Evolutionary conservation across 2,329 filamentous ascomycete species (phyloP).

Genomic region (Biscogniauxia sp.): DNA sequence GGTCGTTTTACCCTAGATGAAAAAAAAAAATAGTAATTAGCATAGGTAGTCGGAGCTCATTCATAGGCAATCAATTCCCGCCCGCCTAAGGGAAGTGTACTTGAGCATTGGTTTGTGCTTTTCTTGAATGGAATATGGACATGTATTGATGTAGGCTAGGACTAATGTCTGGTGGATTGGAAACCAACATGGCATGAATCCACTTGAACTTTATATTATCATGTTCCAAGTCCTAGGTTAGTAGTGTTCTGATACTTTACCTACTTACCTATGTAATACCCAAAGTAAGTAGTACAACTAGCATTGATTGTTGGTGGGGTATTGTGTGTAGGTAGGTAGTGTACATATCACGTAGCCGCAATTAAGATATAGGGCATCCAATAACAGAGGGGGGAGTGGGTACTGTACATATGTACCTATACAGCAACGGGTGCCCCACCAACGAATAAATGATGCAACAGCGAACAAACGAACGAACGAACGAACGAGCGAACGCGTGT

Average conservation of each 20-base stretch:
- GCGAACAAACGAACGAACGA: background rate
- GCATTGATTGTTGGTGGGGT: too few species aligned
- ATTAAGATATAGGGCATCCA: background rate
- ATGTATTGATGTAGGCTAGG: too few species aligned
- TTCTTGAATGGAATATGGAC: too few species aligned
- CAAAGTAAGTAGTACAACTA: too few species aligned
- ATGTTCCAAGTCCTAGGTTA: too few species aligned
- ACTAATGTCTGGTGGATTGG: too few species aligned
- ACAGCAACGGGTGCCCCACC: slow-evolving; percentile 15
- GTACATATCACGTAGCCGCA: too few species aligned
- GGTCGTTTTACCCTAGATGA: background rate
- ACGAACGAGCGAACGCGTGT: slow-evolving; percentile 5
- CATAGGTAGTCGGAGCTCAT: background rate
- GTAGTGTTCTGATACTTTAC: too few species aligned
- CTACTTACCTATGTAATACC: too few species aligned
- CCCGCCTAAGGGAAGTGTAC: background rate
- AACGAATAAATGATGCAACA: slow-evolving; percentile 14
- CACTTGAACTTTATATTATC: too few species aligned
- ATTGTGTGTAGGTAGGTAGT: too few species aligned
- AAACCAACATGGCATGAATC: too few species aligned
- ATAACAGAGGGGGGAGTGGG: background rate
- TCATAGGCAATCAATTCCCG: background rate
- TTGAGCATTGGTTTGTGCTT: background rate
- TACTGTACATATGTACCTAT: background rate
- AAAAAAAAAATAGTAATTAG: background rate